Evolutionary conservation across 1,284 basidiomycete species (phyloP).

Genomic region (Boletus albobrunnescens): DNA sequence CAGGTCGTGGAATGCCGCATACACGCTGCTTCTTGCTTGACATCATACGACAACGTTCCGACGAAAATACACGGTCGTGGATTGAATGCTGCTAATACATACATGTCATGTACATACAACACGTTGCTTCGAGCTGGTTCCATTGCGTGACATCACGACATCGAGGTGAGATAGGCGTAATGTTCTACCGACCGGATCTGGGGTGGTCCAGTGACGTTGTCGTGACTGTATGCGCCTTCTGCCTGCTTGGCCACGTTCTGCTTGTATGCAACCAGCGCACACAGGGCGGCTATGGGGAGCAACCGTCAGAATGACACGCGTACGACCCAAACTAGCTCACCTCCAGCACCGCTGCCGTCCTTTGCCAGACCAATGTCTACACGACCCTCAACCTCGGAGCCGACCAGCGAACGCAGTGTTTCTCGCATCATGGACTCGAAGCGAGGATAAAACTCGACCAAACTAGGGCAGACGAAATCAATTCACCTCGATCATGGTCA

Average conservation of each 20-base stretch:
- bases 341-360: constrained; percentile 95
- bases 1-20: no score
- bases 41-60: no score
- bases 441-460: constrained; percentile 88
- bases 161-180: constrained; percentile 18
- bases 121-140: background rate
- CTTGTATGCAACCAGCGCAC: constrained; percentile 48
- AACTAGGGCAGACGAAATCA: constrained; percentile 49
- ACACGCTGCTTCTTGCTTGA: no score
- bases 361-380: constrained; percentile 91
- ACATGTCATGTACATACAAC: constrained; percentile 5
- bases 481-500: background rate
- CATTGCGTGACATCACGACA: constrained; percentile 15
- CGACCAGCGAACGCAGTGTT: constrained; percentile 73
- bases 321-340: constrained; percentile 45
- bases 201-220: background rate
- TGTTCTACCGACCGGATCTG: constrained; percentile 15
- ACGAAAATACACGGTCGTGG: constrained; percentile 8
- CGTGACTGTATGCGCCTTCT: constrained; percentile 7
- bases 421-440: constrained; percentile 76
- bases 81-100: constrained; percentile 5
- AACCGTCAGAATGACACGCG: constrained; percentile 11
- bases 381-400: constrained; percentile 71
- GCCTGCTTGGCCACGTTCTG: constrained; percentile 18
- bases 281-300: constrained; percentile 60